phyloP scores from a whole-genome alignment of 2,329 filamentous ascomycete genomes.

The Hansfordia pulvinata region DNA sequence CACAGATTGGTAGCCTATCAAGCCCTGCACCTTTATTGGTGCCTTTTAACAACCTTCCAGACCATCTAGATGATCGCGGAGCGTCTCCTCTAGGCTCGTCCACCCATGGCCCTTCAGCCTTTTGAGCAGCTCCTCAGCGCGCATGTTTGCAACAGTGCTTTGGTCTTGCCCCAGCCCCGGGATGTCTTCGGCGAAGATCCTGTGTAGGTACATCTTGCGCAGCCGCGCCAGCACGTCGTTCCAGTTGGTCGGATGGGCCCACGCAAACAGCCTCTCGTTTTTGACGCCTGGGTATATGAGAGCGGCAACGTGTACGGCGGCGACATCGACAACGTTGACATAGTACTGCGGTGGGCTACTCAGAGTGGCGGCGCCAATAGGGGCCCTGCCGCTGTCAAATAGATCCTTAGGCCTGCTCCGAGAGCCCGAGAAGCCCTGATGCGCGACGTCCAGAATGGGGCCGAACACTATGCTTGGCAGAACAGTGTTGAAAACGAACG shows the following conservation, averaged over 20 bases:
- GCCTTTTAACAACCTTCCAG: too few relatives aligned
- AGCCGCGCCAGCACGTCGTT: slow-evolving; percentile 22
- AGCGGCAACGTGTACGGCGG: slow-evolving; percentile 36
- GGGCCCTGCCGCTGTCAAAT: slow-evolving; percentile 3
- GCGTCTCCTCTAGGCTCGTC: slow-evolving; percentile 8
- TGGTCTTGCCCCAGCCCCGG: slow-evolving; percentile 5
- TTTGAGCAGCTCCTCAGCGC: slow-evolving; percentile 7
- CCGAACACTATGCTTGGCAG: slow-evolving; percentile 11
- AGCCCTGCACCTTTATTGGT: too few relatives aligned
- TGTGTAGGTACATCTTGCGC: slow-evolving; percentile 6
- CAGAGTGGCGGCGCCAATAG: not conserved
- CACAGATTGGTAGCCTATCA: too few relatives aligned
- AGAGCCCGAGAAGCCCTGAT: slow-evolving; percentile 7
- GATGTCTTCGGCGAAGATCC: slow-evolving; percentile 6
- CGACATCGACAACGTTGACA: slow-evolving; percentile 32
- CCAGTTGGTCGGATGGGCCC: slow-evolving; percentile 30
- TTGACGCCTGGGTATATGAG: slow-evolving; percentile 28
- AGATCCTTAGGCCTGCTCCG: slow-evolving; percentile 3
- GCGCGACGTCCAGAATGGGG: slow-evolving; percentile 5
- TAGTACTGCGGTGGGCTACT: slow-evolving; percentile 18
- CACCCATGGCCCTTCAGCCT: slow-evolving; percentile 9
- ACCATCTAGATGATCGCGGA: too few relatives aligned
- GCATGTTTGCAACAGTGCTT: slow-evolving; percentile 7
- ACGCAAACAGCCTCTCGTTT: slow-evolving; percentile 39
- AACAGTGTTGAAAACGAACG: slow-evolving; percentile 9